Base-by-base conservation (phyloP, 1,139 yeast species). In the Wickerhamomyces sp. region DNA sequence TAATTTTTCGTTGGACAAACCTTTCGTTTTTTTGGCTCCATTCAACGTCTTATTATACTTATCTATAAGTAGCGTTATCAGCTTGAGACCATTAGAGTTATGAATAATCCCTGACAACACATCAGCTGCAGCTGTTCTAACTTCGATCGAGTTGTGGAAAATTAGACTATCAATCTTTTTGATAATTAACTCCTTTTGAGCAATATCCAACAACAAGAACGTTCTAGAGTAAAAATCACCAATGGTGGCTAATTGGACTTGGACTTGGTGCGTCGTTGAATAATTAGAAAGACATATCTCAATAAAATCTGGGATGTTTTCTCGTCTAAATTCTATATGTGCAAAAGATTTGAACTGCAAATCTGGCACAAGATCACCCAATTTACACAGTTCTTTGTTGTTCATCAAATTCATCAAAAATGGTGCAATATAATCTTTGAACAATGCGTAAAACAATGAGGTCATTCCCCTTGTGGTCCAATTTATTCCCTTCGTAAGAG, bases 61-160 rank as follows among this genome's bases (percentile, higher is more conserved):
- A 9, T 55, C 46, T 20, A 68, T 67, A 35, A 74, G 65, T 5
- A 48, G 44, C 7, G 51, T 41, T 10, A 76, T 63, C 22, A 68
- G 53, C 1, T 60, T 64, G 15, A 80, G 74, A 39, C 81, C 86
- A 10, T 66, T 61, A 1, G 86, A 74, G 44, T 88, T 80, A 53
- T 92, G 89, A 33, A 92, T 75, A 48, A 92, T 75, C 8, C 95
- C 92, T 1, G 96, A 76, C 22, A 94, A 68, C 0, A 92, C 85
- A 7, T 72, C 71, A 0, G 95, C 79, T 1, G 94, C 89, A 5
- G 79, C 68, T 41, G 80, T 86, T 42, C 98, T 70, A 1, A 92
- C 86, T 45, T 88, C 95, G 16, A 84, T 71, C 8, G 56, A 63
- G 60, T 78, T 73, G 25, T 76, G 72, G 56, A 83, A 86, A 45